Conservation (phyloP, 495 filamentous ascomycete species). For the Mycothermus thermophilus region DNA sequence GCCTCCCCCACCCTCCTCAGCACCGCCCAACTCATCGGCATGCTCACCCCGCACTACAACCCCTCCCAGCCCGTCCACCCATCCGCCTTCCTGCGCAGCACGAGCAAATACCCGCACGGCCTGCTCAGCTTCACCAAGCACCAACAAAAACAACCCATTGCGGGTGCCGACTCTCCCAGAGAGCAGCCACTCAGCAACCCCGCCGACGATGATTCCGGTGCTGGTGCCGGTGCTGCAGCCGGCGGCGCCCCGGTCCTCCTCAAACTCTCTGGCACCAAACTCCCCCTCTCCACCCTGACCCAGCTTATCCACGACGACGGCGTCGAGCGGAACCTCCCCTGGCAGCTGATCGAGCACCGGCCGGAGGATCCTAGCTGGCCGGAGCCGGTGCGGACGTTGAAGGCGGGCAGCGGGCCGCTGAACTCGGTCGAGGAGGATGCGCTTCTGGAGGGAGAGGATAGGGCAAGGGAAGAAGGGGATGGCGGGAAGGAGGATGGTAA, state of each 20-base stretch:
- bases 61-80: neutral
- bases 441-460: neutral
- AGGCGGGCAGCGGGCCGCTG: slow-evolving; percentile 12
- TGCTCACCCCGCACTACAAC: slow-evolving; percentile 14
- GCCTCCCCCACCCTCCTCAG: neutral
- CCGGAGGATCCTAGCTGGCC: neutral
- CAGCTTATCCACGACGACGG: slow-evolving; percentile 32
- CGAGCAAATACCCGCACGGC: slow-evolving; percentile 19
- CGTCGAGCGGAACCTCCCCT: slow-evolving; percentile 24
- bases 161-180: too few relatives aligned
- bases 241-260: slow-evolving; percentile 24
- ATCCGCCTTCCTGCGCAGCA: neutral
- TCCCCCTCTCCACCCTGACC: slow-evolving; percentile 13
- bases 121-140: neutral
- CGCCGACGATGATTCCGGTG: neutral
- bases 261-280: slow-evolving; percentile 21
- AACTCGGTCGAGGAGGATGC: neutral
- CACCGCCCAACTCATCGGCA: neutral
- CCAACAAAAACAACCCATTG: too few relatives aligned
- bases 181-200: neutral
- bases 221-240: slow-evolving; percentile 12
- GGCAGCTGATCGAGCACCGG: slow-evolving; percentile 17
- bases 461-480: neutral
- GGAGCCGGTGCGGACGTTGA: slow-evolving; percentile 10
- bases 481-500: neutral